phyloP scores from a whole-genome alignment of 495 filamentous ascomycete species.

The Penicillium soppii region DNA sequence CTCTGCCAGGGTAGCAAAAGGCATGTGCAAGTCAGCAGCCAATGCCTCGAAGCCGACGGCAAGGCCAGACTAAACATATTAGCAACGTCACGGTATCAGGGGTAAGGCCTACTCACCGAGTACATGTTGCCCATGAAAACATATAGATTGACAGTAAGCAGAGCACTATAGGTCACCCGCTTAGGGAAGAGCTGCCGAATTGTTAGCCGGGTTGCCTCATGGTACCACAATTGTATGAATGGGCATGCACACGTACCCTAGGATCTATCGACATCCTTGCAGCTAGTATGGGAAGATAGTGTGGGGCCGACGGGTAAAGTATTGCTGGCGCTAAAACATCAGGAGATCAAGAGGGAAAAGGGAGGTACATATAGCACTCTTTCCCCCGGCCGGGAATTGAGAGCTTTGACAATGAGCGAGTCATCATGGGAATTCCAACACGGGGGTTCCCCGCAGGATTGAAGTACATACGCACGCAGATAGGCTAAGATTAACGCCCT shows the following conservation, averaged over 20 bases:
- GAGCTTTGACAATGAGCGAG: background rate
- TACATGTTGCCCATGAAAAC: conserved; percentile 44
- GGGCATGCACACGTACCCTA: background rate
- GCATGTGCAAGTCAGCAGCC: conserved; percentile 27
- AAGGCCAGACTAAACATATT: conserved; percentile 23
- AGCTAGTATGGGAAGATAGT: background rate
- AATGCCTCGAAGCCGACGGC: conserved; percentile 37
- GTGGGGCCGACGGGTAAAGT: background rate
- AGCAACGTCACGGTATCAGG: background rate
- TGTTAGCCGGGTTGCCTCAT: conserved; percentile 5
- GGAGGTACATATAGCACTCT: background rate
- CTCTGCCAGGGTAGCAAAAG: conserved; percentile 24
- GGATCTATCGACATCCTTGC: background rate
- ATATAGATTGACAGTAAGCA: conserved; percentile 35
- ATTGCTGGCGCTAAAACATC: background rate
- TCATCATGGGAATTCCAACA: background rate
- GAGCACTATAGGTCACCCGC: conserved; percentile 31
- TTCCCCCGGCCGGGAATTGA: background rate
- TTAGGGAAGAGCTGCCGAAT: conserved; percentile 21
- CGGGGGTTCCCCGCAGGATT: background rate
- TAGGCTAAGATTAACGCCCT: background rate
- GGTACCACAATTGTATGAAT: background rate
- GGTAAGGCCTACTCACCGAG: conserved; percentile 16
- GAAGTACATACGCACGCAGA: background rate
- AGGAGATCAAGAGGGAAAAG: background rate